Percentiles rank a stretch among this genome's conserved stretches.
These are phyloP conservation scores for Eucalyptus pumila DNA, from an alignment of 345 rosid species.

Conservation along the genomic window DNA sequence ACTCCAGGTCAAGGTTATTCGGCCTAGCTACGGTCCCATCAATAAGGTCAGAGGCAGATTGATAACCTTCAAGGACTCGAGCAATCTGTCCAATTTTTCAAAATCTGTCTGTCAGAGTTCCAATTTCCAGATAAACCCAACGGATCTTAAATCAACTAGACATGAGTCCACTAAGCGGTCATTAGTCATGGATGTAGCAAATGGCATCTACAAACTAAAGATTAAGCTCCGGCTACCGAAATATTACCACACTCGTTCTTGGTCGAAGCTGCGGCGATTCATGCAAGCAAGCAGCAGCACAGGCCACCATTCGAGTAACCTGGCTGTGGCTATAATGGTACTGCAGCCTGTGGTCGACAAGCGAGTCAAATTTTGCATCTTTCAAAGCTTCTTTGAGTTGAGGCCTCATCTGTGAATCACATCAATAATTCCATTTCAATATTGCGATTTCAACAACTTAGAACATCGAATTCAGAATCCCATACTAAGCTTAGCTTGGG, in stretches of 20 bases:
- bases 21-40: too few species aligned
- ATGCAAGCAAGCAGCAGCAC: conserved; percentile 75
- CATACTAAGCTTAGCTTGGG: background rate
- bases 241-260: conserved; percentile 69
- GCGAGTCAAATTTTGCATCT: background rate
- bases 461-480: too few species aligned
- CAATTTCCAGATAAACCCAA: too few species aligned
- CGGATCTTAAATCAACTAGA: too few species aligned
- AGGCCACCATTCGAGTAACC: conserved; percentile 77
- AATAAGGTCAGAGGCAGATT: too few species aligned
- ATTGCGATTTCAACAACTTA: background rate
- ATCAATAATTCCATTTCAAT: background rate
- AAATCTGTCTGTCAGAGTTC: background rate
- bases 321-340: conserved; percentile 38
- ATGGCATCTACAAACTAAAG: background rate
- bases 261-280: conserved; percentile 75
- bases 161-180: too few species aligned
- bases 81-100: conserved; percentile 32
- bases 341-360: conserved; percentile 52
- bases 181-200: too few species aligned
- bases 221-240: background rate
- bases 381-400: conserved; percentile 46
- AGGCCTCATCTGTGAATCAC: conserved; percentile 47
- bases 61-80: conserved; percentile 32
- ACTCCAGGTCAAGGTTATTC: too few species aligned